These are phyloP conservation scores for Gomphus sp. DNA, from an alignment of 1,284 basidiomycete genomes.

Conservation along the genomic window DNA sequence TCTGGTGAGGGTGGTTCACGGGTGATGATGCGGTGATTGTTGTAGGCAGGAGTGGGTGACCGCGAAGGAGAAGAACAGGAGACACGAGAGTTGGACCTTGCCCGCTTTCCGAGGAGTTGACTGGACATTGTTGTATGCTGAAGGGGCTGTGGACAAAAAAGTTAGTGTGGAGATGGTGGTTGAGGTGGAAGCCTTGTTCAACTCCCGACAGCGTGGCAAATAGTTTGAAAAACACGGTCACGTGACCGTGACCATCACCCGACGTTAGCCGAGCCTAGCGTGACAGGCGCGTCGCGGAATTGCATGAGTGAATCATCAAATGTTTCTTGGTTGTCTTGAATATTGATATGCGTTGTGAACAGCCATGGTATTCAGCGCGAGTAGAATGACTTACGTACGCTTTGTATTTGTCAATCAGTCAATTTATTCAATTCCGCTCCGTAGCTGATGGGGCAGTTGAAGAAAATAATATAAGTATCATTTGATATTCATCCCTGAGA, in stretches of 20 bases:
- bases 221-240: slow-evolving; percentile 2
- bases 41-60: neutral
- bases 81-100: neutral
- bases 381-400: no score
- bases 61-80: neutral
- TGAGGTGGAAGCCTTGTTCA: neutral
- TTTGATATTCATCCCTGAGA: no score
- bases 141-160: neutral
- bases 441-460: no score
- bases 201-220: neutral
- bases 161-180: slow-evolving; percentile 1
- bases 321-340: no score
- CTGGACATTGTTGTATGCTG: neutral
- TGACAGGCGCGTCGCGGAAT: no score
- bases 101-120: slow-evolving; percentile 4
- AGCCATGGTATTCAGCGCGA: no score
- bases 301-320: no score
- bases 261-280: no score
- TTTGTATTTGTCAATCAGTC: no score
- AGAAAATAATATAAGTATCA: no score
- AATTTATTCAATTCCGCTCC: no score
- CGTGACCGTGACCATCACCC: neutral
- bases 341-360: no score
- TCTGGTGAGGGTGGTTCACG: slow-evolving; percentile 46
- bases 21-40: slow-evolving; percentile 12